Conservation (phyloP, 225 moss, liverwort and hornwort genomes). For the Lunularia cruciata region DNA sequence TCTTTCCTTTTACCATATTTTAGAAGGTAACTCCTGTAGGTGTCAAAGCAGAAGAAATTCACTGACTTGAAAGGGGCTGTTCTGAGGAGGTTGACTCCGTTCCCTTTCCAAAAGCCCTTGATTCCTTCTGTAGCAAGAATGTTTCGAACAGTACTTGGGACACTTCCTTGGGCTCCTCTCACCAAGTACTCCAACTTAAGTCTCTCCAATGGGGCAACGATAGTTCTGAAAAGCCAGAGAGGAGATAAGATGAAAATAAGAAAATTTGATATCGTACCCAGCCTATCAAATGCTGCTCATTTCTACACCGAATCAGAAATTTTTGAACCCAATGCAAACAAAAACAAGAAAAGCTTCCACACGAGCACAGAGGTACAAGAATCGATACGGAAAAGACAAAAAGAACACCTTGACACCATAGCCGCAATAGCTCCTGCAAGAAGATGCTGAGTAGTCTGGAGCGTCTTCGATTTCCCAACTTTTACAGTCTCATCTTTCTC, state of each 20-base stretch:
- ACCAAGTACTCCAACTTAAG: conserved; percentile 56
- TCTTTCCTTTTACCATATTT: conserved; percentile 36
- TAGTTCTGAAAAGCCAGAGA: conserved; percentile 39
- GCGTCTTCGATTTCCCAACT: conserved; percentile 16
- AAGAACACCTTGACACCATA: conserved; percentile 48
- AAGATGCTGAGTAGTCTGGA: conserved; percentile 46
- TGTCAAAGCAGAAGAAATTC: conserved; percentile 48
- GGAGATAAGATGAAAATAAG: background rate
- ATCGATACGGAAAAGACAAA: background rate
- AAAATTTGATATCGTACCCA: no score
- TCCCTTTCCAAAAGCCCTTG: conserved; percentile 54
- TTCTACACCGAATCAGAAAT: no score
- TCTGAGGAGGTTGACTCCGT: conserved; percentile 45
- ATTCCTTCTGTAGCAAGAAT: conserved; percentile 43
- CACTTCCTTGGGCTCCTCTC: conserved; percentile 42
- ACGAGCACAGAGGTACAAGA: no score
- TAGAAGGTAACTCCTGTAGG: conserved; percentile 37
- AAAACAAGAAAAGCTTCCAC: no score
- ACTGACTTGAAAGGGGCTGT: conserved; percentile 56
- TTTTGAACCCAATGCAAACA: no score
- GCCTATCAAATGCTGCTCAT: no score
- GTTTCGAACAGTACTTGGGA: conserved; percentile 23
- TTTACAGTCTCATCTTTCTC: background rate
- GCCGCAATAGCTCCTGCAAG: conserved; percentile 51
- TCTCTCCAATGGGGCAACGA: conserved; percentile 52